Evolutionary conservation across 306 rosid genomes (phyloP).

Genomic region (Gynostemma pentaphyllum): DNA sequence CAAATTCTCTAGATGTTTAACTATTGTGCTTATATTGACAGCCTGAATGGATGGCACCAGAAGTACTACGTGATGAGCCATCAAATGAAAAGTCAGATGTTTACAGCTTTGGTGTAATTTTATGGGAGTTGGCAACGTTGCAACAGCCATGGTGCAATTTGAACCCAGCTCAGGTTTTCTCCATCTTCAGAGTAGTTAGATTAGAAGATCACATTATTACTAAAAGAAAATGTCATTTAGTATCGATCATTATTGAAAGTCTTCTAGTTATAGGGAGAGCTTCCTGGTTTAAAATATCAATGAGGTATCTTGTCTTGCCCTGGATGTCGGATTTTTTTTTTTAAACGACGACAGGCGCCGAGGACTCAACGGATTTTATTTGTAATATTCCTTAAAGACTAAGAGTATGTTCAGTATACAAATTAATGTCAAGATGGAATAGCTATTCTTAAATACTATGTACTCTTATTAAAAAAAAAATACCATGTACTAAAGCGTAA

Average conservation of each 20-base stretch:
- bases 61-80: constrained; percentile 95
- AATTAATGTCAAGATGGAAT: neutral
- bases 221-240: neutral
- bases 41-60: constrained; percentile 99
- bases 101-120: constrained; percentile 90
- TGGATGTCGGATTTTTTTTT: neutral
- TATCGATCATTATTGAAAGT: neutral
- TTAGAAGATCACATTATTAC: neutral
- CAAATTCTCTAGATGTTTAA: constrained; percentile 2
- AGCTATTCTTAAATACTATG: neutral
- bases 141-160: constrained; percentile 93
- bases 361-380: too few relatives aligned
- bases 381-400: neutral
- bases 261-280: neutral
- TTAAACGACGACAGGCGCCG: too few relatives aligned
- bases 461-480: too few relatives aligned
- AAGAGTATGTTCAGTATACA: neutral
- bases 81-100: constrained; percentile 95
- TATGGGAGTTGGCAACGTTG: constrained; percentile 89
- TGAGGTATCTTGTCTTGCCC: neutral
- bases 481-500: neutral
- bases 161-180: constrained; percentile 89
- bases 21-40: constrained; percentile 17
- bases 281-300: neutral
- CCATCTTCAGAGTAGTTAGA: neutral